These are phyloP conservation scores for Coriaria nepalensis DNA, from an alignment of 306 rosid species.

Conservation along the genomic window DNA sequence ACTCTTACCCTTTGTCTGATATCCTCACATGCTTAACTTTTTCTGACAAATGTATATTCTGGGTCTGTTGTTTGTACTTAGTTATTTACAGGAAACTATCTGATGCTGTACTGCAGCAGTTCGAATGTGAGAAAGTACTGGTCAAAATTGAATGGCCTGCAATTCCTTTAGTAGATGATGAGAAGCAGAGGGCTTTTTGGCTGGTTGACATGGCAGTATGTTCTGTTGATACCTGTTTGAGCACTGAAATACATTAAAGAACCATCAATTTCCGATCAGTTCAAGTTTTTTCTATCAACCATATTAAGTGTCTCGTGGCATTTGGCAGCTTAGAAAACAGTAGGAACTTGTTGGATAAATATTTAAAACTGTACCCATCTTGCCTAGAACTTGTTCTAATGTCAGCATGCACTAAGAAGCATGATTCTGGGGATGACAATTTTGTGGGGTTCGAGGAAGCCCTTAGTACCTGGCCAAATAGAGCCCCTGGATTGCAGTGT, in stretches of 20 bases:
- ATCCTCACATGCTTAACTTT: conserved; percentile 57
- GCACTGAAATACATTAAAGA: conserved; percentile 35
- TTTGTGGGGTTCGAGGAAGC: conserved; percentile 62
- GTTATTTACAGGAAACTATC: conserved; percentile 89
- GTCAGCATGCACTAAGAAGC: conserved; percentile 32
- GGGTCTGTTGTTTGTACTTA: conserved; percentile 85
- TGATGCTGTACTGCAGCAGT: conserved; percentile 52
- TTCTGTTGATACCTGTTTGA: conserved; percentile 34
- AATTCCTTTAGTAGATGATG: conserved; percentile 35
- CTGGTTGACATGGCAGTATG: conserved; percentile 52
- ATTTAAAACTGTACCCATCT: conserved; percentile 50
- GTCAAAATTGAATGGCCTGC: conserved; percentile 67
- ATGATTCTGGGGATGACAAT: conserved; percentile 21
- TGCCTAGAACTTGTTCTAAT: conserved; percentile 62
- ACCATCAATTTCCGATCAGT: conserved; percentile 37
- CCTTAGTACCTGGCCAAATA: conserved; percentile 58
- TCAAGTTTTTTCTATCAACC: conserved; percentile 68
- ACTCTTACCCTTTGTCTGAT: conserved; percentile 42
- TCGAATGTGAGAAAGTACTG: conserved; percentile 78
- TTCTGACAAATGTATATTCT: conserved; percentile 87
- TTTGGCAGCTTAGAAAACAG: conserved; percentile 38
- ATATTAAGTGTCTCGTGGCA: conserved; percentile 62
- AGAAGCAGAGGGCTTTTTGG: conserved; percentile 49
- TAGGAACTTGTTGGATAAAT: conserved; percentile 50
- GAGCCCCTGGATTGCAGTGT: conserved; percentile 71